These are phyloP conservation scores for Nepenthes mirabilis DNA, from an alignment of 148 eudicot species.

Conservation along the genomic window DNA sequence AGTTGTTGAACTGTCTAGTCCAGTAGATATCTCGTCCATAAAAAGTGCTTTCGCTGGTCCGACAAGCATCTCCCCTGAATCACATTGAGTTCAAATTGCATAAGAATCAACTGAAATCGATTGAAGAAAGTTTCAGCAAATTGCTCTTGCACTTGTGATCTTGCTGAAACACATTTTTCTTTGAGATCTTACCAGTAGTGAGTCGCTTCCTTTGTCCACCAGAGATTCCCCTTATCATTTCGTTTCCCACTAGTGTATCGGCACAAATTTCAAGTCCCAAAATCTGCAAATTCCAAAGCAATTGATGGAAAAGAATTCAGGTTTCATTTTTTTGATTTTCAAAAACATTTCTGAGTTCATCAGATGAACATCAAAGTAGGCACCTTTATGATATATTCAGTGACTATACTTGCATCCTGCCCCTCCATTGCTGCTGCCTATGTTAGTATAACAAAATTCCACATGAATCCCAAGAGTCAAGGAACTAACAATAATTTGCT, in stretches of 20 bases:
- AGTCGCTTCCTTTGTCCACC: conserved; percentile 79
- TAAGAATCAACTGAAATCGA: background rate
- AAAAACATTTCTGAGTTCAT: background rate
- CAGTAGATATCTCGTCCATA: conserved; percentile 93
- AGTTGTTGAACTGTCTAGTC: conserved; percentile 91
- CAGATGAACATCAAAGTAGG: background rate
- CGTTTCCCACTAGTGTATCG: conserved; percentile 73
- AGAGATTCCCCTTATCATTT: conserved; percentile 79
- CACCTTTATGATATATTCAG: conserved; percentile 79
- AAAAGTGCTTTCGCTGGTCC: conserved; percentile 82
- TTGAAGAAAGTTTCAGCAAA: background rate
- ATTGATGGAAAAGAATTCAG: background rate
- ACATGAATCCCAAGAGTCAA: background rate
- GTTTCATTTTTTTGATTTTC: background rate
- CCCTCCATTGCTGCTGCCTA: conserved; percentile 71
- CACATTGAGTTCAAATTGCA: background rate
- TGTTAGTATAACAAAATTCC: background rate
- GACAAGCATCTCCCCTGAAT: conserved; percentile 82
- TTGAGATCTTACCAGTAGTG: conserved; percentile 43
- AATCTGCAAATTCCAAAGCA: conserved; percentile 26
- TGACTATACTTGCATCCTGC: conserved; percentile 63
- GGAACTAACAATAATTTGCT: background rate
- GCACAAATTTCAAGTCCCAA: conserved; percentile 81
- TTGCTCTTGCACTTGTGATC: background rate
- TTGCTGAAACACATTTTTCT: background rate